Evolutionary conservation across 441 rosid genomes (phyloP).

Genomic region (Gossypium gossypioides): DNA sequence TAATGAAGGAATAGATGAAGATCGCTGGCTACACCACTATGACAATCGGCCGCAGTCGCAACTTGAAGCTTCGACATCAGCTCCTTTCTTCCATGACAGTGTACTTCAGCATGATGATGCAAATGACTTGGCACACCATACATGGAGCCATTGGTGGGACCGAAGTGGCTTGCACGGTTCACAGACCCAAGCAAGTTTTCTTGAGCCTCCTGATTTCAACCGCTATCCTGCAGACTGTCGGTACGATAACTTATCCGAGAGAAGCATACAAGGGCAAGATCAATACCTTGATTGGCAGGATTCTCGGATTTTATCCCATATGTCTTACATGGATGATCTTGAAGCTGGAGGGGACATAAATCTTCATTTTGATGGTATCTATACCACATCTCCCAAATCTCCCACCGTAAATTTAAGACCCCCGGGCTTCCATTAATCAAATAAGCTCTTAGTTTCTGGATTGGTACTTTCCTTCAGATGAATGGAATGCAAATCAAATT

Average conservation of each 20-base stretch:
- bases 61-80: constrained; percentile 60
- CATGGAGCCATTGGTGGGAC: constrained; percentile 74
- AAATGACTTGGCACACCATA: constrained; percentile 18
- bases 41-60: constrained; percentile 32
- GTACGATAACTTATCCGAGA: constrained; percentile 40
- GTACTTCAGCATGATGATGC: constrained; percentile 46
- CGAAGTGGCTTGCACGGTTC: constrained; percentile 32
- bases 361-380: constrained; percentile 79
- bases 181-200: constrained; percentile 61
- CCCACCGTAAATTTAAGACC: constrained; percentile 23
- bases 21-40: constrained; percentile 26
- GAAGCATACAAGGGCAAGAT: constrained; percentile 50
- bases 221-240: constrained; percentile 22
- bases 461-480: constrained; percentile 4
- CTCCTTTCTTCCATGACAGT: constrained; percentile 59
- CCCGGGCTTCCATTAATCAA: constrained; percentile 14
- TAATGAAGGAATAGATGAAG: constrained; percentile 26
- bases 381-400: constrained; percentile 52
- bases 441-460: background rate
- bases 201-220: constrained; percentile 80
- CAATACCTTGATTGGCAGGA: constrained; percentile 35
- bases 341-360: constrained; percentile 44
- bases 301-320: constrained; percentile 32
- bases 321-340: constrained; percentile 42
- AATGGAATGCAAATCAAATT: constrained; percentile 27